Conservation (phyloP, 805 yeast genomes). For the Myxozyma lipomycoides region DNA sequence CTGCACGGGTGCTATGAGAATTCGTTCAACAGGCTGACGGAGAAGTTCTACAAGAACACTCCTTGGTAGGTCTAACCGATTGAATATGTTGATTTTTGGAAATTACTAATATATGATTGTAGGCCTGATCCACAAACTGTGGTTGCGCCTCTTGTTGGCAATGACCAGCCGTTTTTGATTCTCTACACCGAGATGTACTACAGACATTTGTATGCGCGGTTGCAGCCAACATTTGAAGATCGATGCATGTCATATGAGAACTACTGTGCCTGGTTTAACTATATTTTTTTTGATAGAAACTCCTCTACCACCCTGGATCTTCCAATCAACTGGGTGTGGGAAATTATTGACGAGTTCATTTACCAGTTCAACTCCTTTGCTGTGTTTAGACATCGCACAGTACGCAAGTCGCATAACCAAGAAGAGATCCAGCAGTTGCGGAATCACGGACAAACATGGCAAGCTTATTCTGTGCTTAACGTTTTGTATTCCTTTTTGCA, state of each 20-base stretch:
- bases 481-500: slow-evolving; percentile 47
- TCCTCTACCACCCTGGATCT: slow-evolving; percentile 47
- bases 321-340: slow-evolving; percentile 52
- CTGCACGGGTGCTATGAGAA: slow-evolving; percentile 46
- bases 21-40: slow-evolving; percentile 46
- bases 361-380: slow-evolving; percentile 49
- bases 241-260: slow-evolving; percentile 48
- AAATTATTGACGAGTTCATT: slow-evolving; percentile 50
- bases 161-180: slow-evolving; percentile 46
- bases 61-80: slow-evolving; percentile 36
- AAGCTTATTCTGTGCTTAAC: slow-evolving; percentile 46
- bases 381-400: slow-evolving; percentile 41
- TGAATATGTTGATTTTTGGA: neutral
- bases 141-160: slow-evolving; percentile 44
- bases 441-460: slow-evolving; percentile 44
- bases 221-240: slow-evolving; percentile 44
- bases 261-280: slow-evolving; percentile 48
- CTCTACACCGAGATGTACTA: slow-evolving; percentile 50
- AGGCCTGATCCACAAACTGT: slow-evolving; percentile 44
- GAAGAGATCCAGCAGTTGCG: slow-evolving; percentile 41
- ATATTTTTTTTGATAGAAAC: slow-evolving; percentile 41
- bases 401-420: slow-evolving; percentile 34
- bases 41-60: slow-evolving; percentile 42
- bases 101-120: neutral
- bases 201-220: slow-evolving; percentile 47